phyloP scores from a whole-genome alignment of 1,139 yeast genomes.

The Zygotorulaspora mrakii region DNA sequence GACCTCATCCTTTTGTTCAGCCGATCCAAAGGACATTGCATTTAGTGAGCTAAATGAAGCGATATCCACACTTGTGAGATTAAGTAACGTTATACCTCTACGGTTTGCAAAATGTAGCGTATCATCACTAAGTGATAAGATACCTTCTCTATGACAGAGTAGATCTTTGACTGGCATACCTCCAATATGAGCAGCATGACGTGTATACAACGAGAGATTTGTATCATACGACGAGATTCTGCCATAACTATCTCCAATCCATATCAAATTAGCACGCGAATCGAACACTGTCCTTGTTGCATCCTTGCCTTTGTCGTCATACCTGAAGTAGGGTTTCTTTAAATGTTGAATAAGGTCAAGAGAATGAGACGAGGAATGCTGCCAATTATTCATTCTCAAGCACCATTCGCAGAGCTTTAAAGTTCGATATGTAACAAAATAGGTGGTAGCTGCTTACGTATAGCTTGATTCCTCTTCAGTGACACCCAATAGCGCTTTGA shows the following conservation, averaged over 20 bases:
- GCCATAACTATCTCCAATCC: slow-evolving; percentile 76
- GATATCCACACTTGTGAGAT: slow-evolving; percentile 38
- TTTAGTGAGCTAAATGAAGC: slow-evolving; percentile 40
- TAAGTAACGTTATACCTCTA: slow-evolving; percentile 50
- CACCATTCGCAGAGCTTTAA: slow-evolving; percentile 6
- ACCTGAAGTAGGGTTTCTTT: slow-evolving; percentile 33
- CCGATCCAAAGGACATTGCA: slow-evolving; percentile 36
- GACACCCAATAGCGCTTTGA: too few relatives aligned
- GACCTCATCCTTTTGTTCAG: slow-evolving; percentile 35
- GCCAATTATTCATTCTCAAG: slow-evolving; percentile 36
- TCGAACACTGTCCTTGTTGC: slow-evolving; percentile 51
- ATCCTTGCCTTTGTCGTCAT: slow-evolving; percentile 33
- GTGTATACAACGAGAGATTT: slow-evolving; percentile 40
- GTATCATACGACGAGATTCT: slow-evolving; percentile 45
- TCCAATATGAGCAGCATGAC: slow-evolving; percentile 47
- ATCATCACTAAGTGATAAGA: slow-evolving; percentile 52
- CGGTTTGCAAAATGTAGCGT: slow-evolving; percentile 54
- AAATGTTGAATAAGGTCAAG: slow-evolving; percentile 33
- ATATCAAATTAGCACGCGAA: slow-evolving; percentile 63
- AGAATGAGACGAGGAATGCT: slow-evolving; percentile 33
- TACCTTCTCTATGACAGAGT: slow-evolving; percentile 53
- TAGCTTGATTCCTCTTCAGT: too few relatives aligned
- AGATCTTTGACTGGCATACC: slow-evolving; percentile 47
- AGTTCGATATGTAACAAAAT: not conserved
- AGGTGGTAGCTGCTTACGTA: too few relatives aligned